Percentiles rank a stretch among this genome's conserved stretches.
Evolutionary conservation across 129 eudicot species (phyloP).

Genomic region (Sambucus nigra): DNA sequence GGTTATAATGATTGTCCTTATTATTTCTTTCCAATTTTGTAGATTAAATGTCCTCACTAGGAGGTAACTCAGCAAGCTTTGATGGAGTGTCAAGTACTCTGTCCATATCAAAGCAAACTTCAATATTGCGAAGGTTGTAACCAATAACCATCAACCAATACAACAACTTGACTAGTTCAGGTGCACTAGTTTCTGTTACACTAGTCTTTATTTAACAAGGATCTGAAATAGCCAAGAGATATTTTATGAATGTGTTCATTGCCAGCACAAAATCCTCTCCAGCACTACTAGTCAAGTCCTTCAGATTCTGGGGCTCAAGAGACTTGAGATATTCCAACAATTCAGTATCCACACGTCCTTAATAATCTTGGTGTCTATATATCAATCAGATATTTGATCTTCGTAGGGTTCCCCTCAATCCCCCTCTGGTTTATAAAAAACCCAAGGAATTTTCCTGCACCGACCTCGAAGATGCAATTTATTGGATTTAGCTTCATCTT

Average conservation of each 20-base stretch:
- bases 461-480: too few species aligned
- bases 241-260: constrained; percentile 89
- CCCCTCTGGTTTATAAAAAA: too few species aligned
- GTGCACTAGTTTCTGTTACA: constrained; percentile 80
- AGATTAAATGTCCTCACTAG: constrained; percentile 59
- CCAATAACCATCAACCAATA: constrained; percentile 99
- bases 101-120: constrained; percentile 97
- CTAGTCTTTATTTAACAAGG: constrained; percentile 89
- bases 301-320: constrained; percentile 93
- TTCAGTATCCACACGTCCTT: too few species aligned
- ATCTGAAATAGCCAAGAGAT: constrained; percentile 84
- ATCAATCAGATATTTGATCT: too few species aligned
- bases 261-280: constrained; percentile 95
- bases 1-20: neutral
- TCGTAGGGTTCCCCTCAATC: too few species aligned
- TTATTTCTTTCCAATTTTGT: neutral
- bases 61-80: constrained; percentile 85
- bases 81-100: constrained; percentile 70
- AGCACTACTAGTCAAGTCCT: constrained; percentile 92
- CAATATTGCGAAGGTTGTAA: constrained; percentile 84
- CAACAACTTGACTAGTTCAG: constrained; percentile 79
- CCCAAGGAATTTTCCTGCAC: too few species aligned
- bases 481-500: too few species aligned
- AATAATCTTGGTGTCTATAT: too few species aligned
- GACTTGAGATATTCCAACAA: constrained; percentile 84